phyloP scores from a whole-genome alignment of 2,329 filamentous ascomycete species.

The Colletotrichum tanaceti region DNA sequence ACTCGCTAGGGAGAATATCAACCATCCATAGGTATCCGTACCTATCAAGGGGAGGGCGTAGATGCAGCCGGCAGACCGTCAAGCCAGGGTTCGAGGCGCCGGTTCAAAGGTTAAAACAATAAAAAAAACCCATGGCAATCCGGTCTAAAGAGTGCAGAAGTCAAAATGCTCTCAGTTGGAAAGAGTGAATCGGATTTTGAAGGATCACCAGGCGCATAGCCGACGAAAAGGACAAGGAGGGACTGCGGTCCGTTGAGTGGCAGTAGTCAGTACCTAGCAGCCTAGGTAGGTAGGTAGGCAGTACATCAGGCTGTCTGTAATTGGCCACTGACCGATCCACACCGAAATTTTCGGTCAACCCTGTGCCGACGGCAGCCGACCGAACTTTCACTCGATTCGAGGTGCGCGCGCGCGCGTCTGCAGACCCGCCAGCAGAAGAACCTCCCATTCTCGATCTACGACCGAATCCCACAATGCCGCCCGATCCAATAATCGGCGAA shows the following conservation, averaged over 20 bases:
- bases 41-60: too few relatives aligned
- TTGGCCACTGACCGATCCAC: constrained; percentile 16
- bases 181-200: neutral
- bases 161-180: constrained; percentile 2
- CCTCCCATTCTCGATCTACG: neutral
- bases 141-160: neutral
- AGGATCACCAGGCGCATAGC: neutral
- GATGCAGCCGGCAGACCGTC: neutral
- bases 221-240: neutral
- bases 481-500: constrained; percentile 56
- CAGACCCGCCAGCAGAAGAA: neutral
- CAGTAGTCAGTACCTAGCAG: neutral
- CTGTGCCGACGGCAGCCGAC: constrained; percentile 27
- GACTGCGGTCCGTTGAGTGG: too few relatives aligned
- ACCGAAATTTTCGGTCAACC: constrained; percentile 32
- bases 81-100: constrained; percentile 2
- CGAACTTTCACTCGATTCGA: constrained; percentile 7
- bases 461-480: constrained; percentile 53
- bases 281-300: too few relatives aligned
- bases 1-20: neutral
- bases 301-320: neutral
- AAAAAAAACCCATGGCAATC: neutral
- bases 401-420: neutral
- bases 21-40: neutral
- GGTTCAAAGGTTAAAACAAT: constrained; percentile 5